Evolutionary conservation across 2,329 filamentous ascomycete genomes (phyloP).

Genomic region (Thielaviopsis punctulata): DNA sequence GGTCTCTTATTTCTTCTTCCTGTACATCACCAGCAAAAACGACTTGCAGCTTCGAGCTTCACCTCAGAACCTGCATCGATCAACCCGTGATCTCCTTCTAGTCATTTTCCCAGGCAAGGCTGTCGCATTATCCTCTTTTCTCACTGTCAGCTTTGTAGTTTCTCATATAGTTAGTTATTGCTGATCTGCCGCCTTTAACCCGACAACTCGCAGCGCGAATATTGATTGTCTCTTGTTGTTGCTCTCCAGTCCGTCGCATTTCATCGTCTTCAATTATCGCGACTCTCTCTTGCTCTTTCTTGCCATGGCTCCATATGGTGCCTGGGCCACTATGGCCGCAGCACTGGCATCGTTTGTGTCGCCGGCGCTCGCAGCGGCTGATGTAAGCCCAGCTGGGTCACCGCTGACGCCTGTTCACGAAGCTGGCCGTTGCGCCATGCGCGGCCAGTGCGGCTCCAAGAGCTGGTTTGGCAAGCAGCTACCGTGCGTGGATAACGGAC

Average conservation of each 20-base stretch:
- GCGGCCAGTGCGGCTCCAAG: conserved; percentile 81
- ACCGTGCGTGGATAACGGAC: conserved; percentile 81
- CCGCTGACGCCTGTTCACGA: conserved; percentile 51
- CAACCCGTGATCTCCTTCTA: neutral
- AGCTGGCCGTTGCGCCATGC: conserved; percentile 72
- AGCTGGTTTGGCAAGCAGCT: conserved; percentile 78
- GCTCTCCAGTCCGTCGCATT: neutral
- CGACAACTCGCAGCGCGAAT: neutral
- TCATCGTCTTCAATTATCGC: neutral
- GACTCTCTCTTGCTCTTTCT: neutral
- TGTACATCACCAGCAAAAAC: neutral
- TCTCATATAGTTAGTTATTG: neutral
- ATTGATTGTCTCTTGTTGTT: neutral
- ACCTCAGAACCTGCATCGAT: neutral
- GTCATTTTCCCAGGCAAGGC: neutral
- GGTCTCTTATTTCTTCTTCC: neutral
- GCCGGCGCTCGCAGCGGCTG: conserved; percentile 13
- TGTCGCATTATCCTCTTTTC: neutral
- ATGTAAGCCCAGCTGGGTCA: neutral
- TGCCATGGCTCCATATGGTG: neutral
- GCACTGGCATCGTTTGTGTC: neutral
- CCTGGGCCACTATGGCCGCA: neutral
- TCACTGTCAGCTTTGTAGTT: neutral
- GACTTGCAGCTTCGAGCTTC: neutral
- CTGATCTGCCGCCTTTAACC: neutral